These are phyloP conservation scores for Exophiala mesophila DNA, from an alignment of 2,329 filamentous ascomycete genomes.

Conservation along the genomic window DNA sequence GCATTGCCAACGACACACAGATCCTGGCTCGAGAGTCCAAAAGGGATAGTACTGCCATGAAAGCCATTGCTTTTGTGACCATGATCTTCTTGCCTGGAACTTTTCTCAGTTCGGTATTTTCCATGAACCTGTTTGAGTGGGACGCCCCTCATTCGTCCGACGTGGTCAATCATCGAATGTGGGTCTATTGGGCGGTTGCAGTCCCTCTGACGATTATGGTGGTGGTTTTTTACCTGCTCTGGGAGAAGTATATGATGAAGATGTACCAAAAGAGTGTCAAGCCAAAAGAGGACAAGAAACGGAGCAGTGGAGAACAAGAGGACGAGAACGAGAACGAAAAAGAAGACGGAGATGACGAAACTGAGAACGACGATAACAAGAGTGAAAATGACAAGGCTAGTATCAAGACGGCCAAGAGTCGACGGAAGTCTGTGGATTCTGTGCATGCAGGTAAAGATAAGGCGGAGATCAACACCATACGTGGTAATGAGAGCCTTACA, in stretches of 20 bases:
- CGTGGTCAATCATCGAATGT: conserved; percentile 10
- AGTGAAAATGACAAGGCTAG: not conserved
- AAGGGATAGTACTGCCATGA: conserved; percentile 34
- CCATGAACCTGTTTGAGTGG: conserved; percentile 4
- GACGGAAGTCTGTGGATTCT: no score
- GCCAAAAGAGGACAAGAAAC: not conserved
- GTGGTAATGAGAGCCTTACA: no score
- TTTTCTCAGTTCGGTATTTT: conserved; percentile 31
- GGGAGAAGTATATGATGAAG: conserved; percentile 1
- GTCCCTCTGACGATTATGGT: conserved; percentile 15
- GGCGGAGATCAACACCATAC: no score
- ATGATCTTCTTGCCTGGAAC: conserved; percentile 40
- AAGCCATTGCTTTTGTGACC: conserved; percentile 37
- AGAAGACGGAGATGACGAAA: not conserved
- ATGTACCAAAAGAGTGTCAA: not conserved
- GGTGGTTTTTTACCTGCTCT: not conserved
- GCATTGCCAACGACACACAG: conserved; percentile 22
- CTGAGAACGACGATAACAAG: not conserved
- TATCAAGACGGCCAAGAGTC: not conserved
- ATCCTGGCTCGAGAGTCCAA: conserved; percentile 26
- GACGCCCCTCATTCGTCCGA: not conserved
- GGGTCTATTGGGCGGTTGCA: conserved; percentile 18
- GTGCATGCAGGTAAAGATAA: no score
- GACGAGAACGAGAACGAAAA: not conserved
- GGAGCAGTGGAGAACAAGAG: not conserved